Evolutionary conservation across 306 rosid species (phyloP).

Genomic region (Corylus avellana): DNA sequence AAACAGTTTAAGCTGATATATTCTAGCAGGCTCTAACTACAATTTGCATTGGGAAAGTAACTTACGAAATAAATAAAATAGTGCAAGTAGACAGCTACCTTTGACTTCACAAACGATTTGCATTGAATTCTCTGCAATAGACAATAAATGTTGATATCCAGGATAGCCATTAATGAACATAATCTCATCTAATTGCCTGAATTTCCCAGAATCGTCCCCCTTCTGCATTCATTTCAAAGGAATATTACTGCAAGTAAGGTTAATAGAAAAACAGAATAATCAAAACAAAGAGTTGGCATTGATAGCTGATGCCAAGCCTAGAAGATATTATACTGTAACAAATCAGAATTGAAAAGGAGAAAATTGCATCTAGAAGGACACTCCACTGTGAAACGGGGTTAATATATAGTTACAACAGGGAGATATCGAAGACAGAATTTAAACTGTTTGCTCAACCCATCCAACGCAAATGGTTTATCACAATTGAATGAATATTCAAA

Average conservation of each 20-base stretch:
- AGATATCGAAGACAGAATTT: not conserved
- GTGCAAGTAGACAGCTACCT: slow-evolving; percentile 47
- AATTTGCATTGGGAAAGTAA: not conserved
- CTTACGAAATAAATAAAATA: slow-evolving; percentile 2
- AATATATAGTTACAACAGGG: not conserved
- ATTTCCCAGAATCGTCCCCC: slow-evolving; percentile 78
- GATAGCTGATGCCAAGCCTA: not conserved
- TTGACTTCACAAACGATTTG: slow-evolving; percentile 80
- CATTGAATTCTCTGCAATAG: slow-evolving; percentile 70
- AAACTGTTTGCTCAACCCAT: not conserved
- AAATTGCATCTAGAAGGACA: not conserved
- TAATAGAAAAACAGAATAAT: slow-evolving; percentile 3
- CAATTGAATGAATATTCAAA: not conserved
- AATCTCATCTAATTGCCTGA: slow-evolving; percentile 88
- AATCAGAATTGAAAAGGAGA: not conserved
- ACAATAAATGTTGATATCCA: slow-evolving; percentile 69
- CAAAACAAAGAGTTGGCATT: not conserved
- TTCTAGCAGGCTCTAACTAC: not conserved
- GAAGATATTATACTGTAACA: not conserved
- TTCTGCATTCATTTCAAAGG: slow-evolving; percentile 56
- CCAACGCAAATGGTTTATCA: not conserved
- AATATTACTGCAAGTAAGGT: slow-evolving; percentile 19
- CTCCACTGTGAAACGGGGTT: not conserved
- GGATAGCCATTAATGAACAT: slow-evolving; percentile 75
- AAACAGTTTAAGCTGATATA: not conserved